Percentiles rank a stretch among this genome's conserved stretches.
These are phyloP conservation scores for Papiliotrema fonsecae DNA, from an alignment of 1,284 basidiomycete species.

Conservation along the genomic window DNA sequence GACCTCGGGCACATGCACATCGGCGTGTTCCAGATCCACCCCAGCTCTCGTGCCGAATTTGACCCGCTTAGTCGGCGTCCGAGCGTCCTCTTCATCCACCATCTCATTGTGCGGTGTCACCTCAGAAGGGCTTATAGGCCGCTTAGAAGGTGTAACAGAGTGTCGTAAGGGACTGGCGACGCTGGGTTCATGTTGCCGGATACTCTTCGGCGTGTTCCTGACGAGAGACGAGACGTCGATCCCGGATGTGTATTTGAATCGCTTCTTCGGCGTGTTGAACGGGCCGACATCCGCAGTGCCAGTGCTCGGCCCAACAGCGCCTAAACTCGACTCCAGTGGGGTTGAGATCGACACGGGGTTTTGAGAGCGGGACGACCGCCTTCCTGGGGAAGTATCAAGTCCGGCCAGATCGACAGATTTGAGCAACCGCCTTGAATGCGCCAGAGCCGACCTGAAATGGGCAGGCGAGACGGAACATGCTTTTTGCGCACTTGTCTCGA, in stretches of 20 bases:
- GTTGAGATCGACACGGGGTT: not conserved
- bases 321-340: not conserved
- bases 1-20: conserved; percentile 1
- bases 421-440: conserved; percentile 24
- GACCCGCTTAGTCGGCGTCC: conserved; percentile 23
- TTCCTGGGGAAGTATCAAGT: conserved; percentile 1
- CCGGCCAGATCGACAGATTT: conserved; percentile 2
- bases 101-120: not conserved
- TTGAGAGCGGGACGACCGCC: conserved; percentile 1
- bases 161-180: conserved; percentile 22
- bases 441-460: conserved; percentile 34
- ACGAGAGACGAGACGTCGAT: conserved; percentile 28
- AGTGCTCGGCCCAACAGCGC: not conserved
- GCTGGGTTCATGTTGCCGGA: conserved; percentile 9
- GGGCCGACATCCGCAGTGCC: conserved; percentile 1
- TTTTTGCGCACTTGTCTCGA: conserved; percentile 33
- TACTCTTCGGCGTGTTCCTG: conserved; percentile 5
- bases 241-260: conserved; percentile 28
- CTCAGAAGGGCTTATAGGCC: not conserved
- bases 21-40: conserved; percentile 16
- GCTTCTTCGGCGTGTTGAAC: conserved; percentile 34
- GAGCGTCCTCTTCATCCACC: conserved; percentile 6
- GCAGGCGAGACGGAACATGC: conserved; percentile 35
- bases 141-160: conserved; percentile 19
- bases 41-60: conserved; percentile 14